Conservation (phyloP, 164 flowering plant species). For the Vitis cinerea region DNA sequence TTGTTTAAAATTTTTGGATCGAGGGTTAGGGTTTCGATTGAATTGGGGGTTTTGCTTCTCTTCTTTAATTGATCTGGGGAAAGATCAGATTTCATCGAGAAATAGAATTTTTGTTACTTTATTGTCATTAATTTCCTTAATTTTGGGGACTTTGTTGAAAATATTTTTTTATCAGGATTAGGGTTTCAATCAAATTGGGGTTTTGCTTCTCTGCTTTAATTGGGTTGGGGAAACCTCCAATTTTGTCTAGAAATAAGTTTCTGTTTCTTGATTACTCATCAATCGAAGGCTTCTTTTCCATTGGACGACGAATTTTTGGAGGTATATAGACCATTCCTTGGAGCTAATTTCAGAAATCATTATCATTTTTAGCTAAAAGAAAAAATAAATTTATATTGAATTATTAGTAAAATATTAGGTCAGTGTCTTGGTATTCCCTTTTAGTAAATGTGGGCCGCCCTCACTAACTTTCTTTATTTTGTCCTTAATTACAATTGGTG, state of each 20-base stretch:
- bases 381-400: too few species aligned
- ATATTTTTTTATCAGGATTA: not conserved
- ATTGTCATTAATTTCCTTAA: not conserved
- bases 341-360: too few species aligned
- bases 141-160: not conserved
- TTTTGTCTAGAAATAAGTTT: too few species aligned
- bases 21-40: conserved; percentile 36
- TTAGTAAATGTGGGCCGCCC: not conserved
- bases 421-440: too few species aligned
- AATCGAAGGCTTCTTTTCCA: not conserved
- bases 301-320: conserved; percentile 3
- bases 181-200: not conserved
- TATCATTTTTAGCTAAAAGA: too few species aligned
- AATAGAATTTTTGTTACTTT: not conserved
- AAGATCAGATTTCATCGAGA: not conserved
- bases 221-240: too few species aligned
- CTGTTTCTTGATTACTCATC: too few species aligned
- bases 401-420: too few species aligned
- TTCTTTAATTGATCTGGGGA: conserved; percentile 13
- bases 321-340: conserved; percentile 11
- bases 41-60: conserved; percentile 13
- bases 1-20: conserved; percentile 5
- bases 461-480: not conserved
- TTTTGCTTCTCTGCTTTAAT: not conserved
- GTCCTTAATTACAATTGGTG: not conserved